Evolutionary conservation across 768 basidiomycete genomes (phyloP).

Genomic region (Mycena rosella): DNA sequence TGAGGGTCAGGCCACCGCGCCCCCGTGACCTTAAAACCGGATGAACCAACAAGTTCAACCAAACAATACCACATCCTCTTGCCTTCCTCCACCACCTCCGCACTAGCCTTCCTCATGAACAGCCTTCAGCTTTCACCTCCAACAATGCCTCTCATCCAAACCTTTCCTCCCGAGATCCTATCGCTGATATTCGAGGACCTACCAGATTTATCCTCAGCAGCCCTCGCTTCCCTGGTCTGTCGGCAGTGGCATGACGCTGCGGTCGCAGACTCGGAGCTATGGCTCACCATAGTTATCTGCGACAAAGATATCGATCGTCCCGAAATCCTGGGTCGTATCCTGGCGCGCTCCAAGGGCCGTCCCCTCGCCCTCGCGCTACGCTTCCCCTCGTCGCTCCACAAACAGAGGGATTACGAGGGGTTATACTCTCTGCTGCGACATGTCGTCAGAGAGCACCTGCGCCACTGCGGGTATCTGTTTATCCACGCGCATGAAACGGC

Average conservation of each 20-base stretch:
- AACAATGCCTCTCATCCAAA: not conserved
- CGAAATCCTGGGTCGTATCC: not conserved
- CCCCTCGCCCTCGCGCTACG: not conserved
- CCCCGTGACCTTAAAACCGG: no score
- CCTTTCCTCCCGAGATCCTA: conserved; percentile 20
- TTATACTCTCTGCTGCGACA: not conserved
- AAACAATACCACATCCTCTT: not conserved
- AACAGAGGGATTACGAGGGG: not conserved
- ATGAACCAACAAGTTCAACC: no score
- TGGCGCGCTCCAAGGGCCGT: conserved; percentile 8
- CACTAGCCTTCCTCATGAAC: not conserved
- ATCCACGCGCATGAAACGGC: not conserved
- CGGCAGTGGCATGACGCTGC: conserved; percentile 9
- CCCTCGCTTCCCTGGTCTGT: not conserved
- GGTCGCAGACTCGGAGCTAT: not conserved
- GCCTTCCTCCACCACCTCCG: not conserved
- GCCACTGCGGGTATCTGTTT: not conserved
- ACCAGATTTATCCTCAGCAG: not conserved
- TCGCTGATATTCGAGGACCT: conserved; percentile 6
- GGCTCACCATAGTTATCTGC: not conserved
- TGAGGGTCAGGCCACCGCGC: no score
- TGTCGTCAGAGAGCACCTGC: not conserved
- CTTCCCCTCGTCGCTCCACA: not conserved
- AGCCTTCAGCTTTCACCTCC: not conserved
- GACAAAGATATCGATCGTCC: not conserved